Conservation (phyloP, 192 early-diverging fungal genomes). For the Gryganskiella cystojenkinii region DNA sequence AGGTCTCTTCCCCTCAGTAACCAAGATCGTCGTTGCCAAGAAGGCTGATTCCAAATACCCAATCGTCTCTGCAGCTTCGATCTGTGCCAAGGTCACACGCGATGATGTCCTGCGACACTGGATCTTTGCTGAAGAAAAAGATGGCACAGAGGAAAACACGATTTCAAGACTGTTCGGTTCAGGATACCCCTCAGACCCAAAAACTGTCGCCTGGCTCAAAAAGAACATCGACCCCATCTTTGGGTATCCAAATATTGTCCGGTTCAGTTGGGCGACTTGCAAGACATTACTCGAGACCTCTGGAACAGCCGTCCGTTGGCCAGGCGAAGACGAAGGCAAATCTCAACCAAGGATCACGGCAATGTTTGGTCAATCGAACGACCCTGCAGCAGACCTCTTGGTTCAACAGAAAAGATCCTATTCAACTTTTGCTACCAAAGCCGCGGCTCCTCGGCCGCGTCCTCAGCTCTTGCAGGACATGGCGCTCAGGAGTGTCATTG, state of each 20-base stretch:
- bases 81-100: constrained; percentile 94
- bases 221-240: constrained; percentile 85
- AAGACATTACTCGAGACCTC: constrained; percentile 75
- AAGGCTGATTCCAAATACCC: constrained; percentile 96
- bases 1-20: constrained; percentile 77
- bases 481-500: constrained; percentile 33
- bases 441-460: constrained; percentile 26
- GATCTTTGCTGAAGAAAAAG: constrained; percentile 77
- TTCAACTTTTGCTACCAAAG: constrained; percentile 30
- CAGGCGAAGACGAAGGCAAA: constrained; percentile 29
- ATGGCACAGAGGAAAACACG: constrained; percentile 45
- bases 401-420: constrained; percentile 31
- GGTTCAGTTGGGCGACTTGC: constrained; percentile 96
- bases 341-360: constrained; percentile 42
- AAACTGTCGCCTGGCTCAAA: constrained; percentile 89
- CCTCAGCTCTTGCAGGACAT: constrained; percentile 47
- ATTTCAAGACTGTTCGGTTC: constrained; percentile 80
- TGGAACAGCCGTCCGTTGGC: constrained; percentile 65
- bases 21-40: constrained; percentile 85
- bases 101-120: constrained; percentile 75
- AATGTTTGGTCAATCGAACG: constrained; percentile 17
- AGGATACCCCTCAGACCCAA: constrained; percentile 91
- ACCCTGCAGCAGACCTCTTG: constrained; percentile 1
- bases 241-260: constrained; percentile 90
- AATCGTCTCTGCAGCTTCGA: constrained; percentile 95